phyloP scores from a whole-genome alignment of 2,329 filamentous ascomycete genomes.

The Chaetomiaceae sp. region DNA sequence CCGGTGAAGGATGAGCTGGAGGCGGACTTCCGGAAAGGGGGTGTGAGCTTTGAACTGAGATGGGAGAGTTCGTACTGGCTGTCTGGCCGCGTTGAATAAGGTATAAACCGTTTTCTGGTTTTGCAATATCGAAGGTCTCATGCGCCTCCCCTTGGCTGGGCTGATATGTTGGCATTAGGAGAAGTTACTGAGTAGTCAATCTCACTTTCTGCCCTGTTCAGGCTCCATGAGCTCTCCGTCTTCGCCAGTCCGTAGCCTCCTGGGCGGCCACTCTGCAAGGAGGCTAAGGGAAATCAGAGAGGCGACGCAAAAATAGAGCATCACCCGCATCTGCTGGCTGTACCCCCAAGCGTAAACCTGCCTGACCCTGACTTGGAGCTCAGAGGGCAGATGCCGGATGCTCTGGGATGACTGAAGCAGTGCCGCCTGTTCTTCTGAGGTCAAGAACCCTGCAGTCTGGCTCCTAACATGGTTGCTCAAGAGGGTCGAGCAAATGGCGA shows the following conservation, averaged over 20 bases:
- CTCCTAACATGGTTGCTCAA: slow-evolving; percentile 13
- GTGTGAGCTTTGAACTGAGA: slow-evolving; percentile 1
- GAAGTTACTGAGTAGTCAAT: no score
- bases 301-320: slow-evolving; percentile 28
- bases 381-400: slow-evolving; percentile 15
- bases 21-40: neutral
- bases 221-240: slow-evolving; percentile 10
- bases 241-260: slow-evolving; percentile 13
- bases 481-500: slow-evolving; percentile 33
- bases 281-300: slow-evolving; percentile 21
- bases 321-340: slow-evolving; percentile 22
- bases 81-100: no score
- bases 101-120: no score
- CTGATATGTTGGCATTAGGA: no score
- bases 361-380: slow-evolving; percentile 16
- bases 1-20: neutral
- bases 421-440: neutral
- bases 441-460: slow-evolving; percentile 2
- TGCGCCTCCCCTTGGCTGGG: no score
- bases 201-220: neutral
- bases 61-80: neutral
- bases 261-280: slow-evolving; percentile 24
- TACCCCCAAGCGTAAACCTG: slow-evolving; percentile 13
- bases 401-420: slow-evolving; percentile 8
- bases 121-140: no score